Evolutionary conservation across 2,329 filamentous ascomycete species (phyloP).

Genomic region (Arthroderma uncinatum): DNA sequence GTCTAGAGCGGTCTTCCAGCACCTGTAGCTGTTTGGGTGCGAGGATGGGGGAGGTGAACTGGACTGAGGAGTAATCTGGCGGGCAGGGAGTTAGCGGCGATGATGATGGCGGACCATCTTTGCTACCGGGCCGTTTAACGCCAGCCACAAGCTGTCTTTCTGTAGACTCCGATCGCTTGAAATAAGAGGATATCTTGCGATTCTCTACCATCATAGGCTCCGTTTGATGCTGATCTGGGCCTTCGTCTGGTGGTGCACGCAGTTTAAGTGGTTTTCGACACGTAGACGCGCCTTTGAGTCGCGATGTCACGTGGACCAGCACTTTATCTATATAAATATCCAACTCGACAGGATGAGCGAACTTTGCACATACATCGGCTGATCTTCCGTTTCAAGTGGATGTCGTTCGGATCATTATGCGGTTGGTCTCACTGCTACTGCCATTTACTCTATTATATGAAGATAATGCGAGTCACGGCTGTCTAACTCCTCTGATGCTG

Average conservation of each 20-base stretch:
- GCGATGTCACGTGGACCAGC: constrained; percentile 5
- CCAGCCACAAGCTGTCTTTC: background rate
- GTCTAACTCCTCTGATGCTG: too few species aligned
- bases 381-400: too few species aligned
- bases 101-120: background rate
- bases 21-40: background rate
- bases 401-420: too few species aligned
- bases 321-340: too few species aligned
- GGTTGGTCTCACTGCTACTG: too few species aligned
- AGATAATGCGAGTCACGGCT: too few species aligned
- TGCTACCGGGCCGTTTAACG: background rate
- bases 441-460: too few species aligned
- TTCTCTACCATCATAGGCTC: background rate
- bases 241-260: background rate
- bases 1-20: background rate
- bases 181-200: constrained; percentile 1
- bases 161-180: background rate
- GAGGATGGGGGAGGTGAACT: constrained; percentile 5
- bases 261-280: background rate
- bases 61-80: constrained; percentile 7
- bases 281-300: background rate
- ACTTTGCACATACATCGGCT: too few species aligned
- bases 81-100: constrained; percentile 11
- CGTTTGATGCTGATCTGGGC: background rate
- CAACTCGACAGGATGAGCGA: too few species aligned